A percentile compares a stretch with the other conserved stretches of the same genome.
Conservation (phyloP, 768 basidiomycete species). For the Sarcodon aspratus region DNA sequence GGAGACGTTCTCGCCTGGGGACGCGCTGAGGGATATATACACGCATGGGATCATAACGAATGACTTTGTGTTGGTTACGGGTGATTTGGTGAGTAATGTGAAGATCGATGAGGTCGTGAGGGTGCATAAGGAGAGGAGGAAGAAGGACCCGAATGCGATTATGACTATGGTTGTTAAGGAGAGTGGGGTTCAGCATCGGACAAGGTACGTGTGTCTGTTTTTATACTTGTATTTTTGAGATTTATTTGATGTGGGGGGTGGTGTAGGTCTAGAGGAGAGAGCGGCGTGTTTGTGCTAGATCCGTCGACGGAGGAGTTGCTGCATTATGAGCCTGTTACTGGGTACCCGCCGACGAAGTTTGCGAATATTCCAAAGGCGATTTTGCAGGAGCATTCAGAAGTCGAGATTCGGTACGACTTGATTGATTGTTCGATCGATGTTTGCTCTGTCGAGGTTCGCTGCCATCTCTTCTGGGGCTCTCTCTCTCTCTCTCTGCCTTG, state of each 20-base stretch:
- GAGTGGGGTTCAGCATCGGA: constrained; percentile 58
- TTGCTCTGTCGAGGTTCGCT: constrained; percentile 77
- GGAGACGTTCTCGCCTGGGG: constrained; percentile 80
- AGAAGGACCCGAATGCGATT: constrained; percentile 83
- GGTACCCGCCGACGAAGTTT: constrained; percentile 51
- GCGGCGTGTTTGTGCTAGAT: constrained; percentile 71
- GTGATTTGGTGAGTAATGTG: constrained; percentile 89
- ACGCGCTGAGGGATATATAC: constrained; percentile 91
- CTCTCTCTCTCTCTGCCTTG: background rate
- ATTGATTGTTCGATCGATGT: constrained; percentile 87
- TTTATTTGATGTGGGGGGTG: constrained; percentile 1
- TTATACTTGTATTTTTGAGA: background rate
- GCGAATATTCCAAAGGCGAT: constrained; percentile 72
- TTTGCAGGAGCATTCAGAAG: constrained; percentile 57
- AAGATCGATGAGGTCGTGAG: constrained; percentile 83
- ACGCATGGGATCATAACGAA: constrained; percentile 80
- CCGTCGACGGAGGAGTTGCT: constrained; percentile 68
- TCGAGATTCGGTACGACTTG: constrained; percentile 82
- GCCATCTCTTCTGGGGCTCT: constrained; percentile 6
- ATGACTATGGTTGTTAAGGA: constrained; percentile 95
- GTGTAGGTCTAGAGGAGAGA: constrained; percentile 56
- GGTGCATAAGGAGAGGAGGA: constrained; percentile 79
- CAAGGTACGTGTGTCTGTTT: constrained; percentile 37
- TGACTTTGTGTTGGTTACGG: constrained; percentile 87
- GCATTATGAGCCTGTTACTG: constrained; percentile 71